These are phyloP conservation scores for Eucalyptus fibrosa DNA, from an alignment of 345 rosid species.

Conservation along the genomic window DNA sequence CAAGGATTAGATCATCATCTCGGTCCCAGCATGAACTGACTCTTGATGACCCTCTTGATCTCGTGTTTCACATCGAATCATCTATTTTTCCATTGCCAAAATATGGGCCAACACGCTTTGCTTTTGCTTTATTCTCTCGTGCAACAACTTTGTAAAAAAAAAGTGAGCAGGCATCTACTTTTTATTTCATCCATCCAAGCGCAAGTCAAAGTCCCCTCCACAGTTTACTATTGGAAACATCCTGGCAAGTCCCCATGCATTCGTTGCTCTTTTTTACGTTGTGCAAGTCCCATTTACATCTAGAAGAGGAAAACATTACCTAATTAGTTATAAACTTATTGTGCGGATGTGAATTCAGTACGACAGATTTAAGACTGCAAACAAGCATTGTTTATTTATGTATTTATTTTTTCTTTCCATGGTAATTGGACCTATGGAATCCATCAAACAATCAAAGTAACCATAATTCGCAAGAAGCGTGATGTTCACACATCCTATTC, in stretches of 20 bases:
- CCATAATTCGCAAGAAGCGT: neutral
- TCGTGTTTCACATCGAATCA: neutral
- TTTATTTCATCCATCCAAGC: neutral
- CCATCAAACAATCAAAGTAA: neutral
- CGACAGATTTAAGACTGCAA: too few relatives aligned
- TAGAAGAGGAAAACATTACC: neutral
- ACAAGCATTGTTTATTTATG: neutral
- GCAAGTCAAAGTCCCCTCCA: neutral
- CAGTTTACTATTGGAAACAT: neutral
- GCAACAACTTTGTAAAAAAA: neutral
- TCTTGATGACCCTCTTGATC: neutral
- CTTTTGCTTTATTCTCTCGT: neutral
- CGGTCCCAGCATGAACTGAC: neutral
- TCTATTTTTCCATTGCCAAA: neutral
- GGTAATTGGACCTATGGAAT: neutral
- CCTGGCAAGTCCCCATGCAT: neutral
- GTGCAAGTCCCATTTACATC: neutral
- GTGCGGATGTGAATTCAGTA: fast-evolving
- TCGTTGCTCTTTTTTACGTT: neutral
- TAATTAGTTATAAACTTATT: neutral
- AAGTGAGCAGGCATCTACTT: too few relatives aligned
- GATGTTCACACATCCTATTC: too few relatives aligned
- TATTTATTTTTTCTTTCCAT: neutral
- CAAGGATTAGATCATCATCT: neutral
- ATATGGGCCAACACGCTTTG: neutral